A percentile compares a stretch with the other conserved stretches of the same genome.
phyloP scores from a whole-genome alignment of 768 basidiomycete genomes.

The Auriscalpium orientale region DNA sequence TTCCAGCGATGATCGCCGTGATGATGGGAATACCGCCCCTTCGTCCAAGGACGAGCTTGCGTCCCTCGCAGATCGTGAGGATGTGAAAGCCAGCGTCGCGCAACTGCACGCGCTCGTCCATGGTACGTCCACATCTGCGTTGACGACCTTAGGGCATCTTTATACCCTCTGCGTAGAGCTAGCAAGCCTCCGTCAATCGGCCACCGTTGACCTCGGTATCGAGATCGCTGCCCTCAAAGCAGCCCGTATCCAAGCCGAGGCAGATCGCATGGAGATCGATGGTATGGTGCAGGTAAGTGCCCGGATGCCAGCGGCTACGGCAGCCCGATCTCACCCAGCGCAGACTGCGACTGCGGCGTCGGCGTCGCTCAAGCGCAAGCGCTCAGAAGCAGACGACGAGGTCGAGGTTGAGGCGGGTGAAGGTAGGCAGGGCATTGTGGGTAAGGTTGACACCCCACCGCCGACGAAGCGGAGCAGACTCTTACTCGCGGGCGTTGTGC shows the following conservation, averaged over 20 bases:
- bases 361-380: conserved; percentile 58
- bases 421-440: conserved; percentile 4
- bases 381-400: conserved; percentile 26
- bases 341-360: conserved; percentile 21
- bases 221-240: conserved; percentile 24
- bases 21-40: background rate
- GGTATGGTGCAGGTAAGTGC: conserved; percentile 2
- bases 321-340: conserved; percentile 18
- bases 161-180: conserved; percentile 30
- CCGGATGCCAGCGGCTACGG: conserved; percentile 9
- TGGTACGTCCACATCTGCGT: background rate
- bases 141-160: too few relatives aligned
- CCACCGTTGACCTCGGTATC: background rate
- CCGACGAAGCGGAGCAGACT: conserved; percentile 30
- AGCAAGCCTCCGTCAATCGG: conserved; percentile 30
- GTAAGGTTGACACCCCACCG: conserved; percentile 3
- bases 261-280: conserved; percentile 21
- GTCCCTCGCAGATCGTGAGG: conserved; percentile 26
- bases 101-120: conserved; percentile 7
- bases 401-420: background rate
- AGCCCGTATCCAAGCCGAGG: conserved; percentile 22
- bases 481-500: conserved; percentile 37
- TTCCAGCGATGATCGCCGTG: background rate
- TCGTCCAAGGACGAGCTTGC: background rate
- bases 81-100: conserved; percentile 17